Evolutionary conservation across 1,139 yeast genomes (phyloP).

Genomic region (Debaryomyces psychrophilus): DNA sequence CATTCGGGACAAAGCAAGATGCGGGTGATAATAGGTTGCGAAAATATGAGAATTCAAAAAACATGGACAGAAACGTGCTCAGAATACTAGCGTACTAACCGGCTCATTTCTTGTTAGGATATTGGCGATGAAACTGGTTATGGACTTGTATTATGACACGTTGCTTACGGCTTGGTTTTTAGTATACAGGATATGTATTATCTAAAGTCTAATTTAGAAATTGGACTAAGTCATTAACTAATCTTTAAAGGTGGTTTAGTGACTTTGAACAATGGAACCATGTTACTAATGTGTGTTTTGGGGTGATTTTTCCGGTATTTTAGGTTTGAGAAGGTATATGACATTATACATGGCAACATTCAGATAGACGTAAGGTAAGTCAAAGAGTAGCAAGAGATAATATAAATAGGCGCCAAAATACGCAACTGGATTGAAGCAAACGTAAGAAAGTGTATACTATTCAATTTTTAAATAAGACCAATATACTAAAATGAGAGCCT

Average conservation of each 20-base stretch:
- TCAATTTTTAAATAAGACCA: background rate
- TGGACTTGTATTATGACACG: background rate
- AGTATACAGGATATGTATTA: background rate
- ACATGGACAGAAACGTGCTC: conserved; percentile 6
- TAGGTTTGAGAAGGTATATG: background rate
- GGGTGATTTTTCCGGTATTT: background rate
- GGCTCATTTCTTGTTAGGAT: background rate
- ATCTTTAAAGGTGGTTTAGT: background rate
- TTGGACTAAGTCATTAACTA: conserved; percentile 1
- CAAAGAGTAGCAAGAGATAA: background rate
- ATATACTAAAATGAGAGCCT: conserved; percentile 10
- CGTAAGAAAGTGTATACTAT: background rate
- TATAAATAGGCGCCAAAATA: conserved; percentile 2
- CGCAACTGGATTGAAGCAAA: background rate
- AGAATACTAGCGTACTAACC: background rate
- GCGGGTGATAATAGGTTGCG: conserved; percentile 9
- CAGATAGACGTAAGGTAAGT: background rate
- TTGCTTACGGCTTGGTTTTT: conserved; percentile 3
- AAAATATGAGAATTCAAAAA: background rate
- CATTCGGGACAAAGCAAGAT: background rate
- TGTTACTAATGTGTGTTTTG: background rate
- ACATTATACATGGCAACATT: background rate
- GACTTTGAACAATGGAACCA: background rate
- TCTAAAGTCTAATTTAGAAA: background rate
- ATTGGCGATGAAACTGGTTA: too few species aligned